phyloP scores from a whole-genome alignment of 31 red algal genomes.

The Endocladia muricata region DNA sequence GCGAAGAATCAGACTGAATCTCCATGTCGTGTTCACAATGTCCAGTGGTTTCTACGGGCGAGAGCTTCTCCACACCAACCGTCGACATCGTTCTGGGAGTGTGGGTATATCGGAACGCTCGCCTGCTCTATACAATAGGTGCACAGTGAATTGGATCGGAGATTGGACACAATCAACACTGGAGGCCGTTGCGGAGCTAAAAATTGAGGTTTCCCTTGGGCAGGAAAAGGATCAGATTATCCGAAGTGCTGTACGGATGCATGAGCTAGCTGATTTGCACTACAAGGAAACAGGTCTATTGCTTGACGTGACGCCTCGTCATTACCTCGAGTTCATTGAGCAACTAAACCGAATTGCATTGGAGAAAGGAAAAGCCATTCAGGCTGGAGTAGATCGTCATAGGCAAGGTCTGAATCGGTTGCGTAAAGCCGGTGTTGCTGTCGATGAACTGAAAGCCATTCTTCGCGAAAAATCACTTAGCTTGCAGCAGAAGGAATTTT shows the following conservation, averaged over 20 bases:
- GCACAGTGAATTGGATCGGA: constrained; percentile 81
- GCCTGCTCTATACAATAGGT: constrained; percentile 82
- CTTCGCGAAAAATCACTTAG: constrained; percentile 38
- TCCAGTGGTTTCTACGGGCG: constrained; percentile 22
- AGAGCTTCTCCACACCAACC: not conserved
- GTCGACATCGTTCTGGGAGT: not conserved
- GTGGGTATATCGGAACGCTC: constrained; percentile 63
- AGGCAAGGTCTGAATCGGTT: constrained; percentile 58
- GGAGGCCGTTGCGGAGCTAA: constrained; percentile 78
- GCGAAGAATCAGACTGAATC: constrained; percentile 54
- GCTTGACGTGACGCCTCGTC: constrained; percentile 60
- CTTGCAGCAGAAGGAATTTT: constrained; percentile 47
- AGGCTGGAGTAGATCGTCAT: constrained; percentile 58
- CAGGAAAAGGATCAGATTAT: constrained; percentile 55
- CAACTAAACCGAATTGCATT: constrained; percentile 76
- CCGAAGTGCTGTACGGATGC: constrained; percentile 56
- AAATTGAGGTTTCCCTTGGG: constrained; percentile 69
- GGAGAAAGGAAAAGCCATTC: constrained; percentile 70
- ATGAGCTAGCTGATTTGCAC: constrained; percentile 39
- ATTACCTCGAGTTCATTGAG: constrained; percentile 85
- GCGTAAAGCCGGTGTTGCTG: constrained; percentile 54
- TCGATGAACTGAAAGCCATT: constrained; percentile 56
- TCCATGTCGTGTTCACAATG: constrained; percentile 85
- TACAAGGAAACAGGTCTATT: not conserved
- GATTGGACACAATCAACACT: constrained; percentile 71